phyloP scores from a whole-genome alignment of 1,284 basidiomycete species.

The Sparassis latifolia region DNA sequence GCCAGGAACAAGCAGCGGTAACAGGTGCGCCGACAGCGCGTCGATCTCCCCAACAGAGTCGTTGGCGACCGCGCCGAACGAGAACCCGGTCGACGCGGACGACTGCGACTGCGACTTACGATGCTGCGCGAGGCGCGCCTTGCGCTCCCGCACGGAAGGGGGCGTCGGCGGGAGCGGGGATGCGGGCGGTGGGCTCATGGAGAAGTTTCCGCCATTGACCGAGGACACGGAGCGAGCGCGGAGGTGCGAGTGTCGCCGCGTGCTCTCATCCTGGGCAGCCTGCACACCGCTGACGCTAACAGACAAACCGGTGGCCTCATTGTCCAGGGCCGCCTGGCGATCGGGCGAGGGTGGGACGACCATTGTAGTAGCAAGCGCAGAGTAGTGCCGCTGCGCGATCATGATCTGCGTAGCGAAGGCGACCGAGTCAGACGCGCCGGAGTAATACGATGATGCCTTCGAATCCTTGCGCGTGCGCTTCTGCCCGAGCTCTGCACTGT shows the following conservation, averaged over 20 bases:
- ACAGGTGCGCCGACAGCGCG: slow-evolving; percentile 55
- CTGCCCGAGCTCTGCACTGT: slow-evolving; percentile 48
- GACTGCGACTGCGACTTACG: slow-evolving; percentile 39
- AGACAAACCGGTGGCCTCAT: slow-evolving; percentile 28
- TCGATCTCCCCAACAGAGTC: slow-evolving; percentile 62
- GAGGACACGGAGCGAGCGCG: slow-evolving; percentile 43
- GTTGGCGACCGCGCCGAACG: slow-evolving; percentile 41
- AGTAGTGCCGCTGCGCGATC: slow-evolving; percentile 67
- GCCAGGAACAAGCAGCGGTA: slow-evolving; percentile 65
- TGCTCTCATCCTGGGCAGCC: slow-evolving; percentile 8
- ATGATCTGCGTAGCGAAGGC: slow-evolving; percentile 51
- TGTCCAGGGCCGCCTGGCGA: slow-evolving; percentile 22
- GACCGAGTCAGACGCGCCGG: slow-evolving; percentile 48
- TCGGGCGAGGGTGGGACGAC: slow-evolving; percentile 45
- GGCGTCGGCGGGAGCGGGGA: slow-evolving; percentile 66
- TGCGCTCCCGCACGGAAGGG: slow-evolving; percentile 44
- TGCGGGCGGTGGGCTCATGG: slow-evolving; percentile 52
- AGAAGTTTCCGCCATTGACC: slow-evolving; percentile 30
- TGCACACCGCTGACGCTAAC: slow-evolving; percentile 24
- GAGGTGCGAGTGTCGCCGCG: slow-evolving; percentile 34
- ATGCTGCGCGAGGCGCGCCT: slow-evolving; percentile 31
- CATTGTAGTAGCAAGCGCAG: slow-evolving; percentile 56
- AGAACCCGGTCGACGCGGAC: slow-evolving; percentile 51
- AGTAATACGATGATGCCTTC: slow-evolving; percentile 46
- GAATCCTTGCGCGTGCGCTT: slow-evolving; percentile 39